Percentiles rank a stretch among this genome's conserved stretches.
These are phyloP conservation scores for Exophiala spinifera DNA, from an alignment of 2,329 filamentous ascomycete genomes.

Conservation along the genomic window DNA sequence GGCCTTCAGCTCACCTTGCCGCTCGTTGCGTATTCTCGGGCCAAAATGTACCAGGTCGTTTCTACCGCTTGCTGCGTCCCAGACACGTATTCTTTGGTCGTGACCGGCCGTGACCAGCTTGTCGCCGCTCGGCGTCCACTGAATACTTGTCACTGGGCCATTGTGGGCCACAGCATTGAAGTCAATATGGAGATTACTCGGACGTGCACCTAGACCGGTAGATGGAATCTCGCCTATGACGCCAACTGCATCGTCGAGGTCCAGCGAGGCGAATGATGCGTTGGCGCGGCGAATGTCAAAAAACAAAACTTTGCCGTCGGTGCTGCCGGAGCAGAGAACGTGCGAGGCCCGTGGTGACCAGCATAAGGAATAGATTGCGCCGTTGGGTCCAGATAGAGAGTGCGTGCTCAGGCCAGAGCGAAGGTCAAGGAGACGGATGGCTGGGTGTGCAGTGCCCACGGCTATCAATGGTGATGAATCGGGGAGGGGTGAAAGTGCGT, in stretches of 20 bases:
- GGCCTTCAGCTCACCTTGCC: conserved; percentile 55
- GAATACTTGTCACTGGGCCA: conserved; percentile 77
- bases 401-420: conserved; percentile 75
- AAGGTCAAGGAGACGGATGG: conserved; percentile 80
- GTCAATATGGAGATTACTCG: conserved; percentile 37
- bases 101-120: conserved; percentile 78
- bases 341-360: conserved; percentile 77
- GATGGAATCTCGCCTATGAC: conserved; percentile 43
- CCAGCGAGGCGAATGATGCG: conserved; percentile 70
- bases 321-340: conserved; percentile 77
- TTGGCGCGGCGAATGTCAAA: conserved; percentile 85
- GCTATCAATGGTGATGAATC: conserved; percentile 75
- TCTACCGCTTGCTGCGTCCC: conserved; percentile 74
- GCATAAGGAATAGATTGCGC: conserved; percentile 64
- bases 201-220: conserved; percentile 16
- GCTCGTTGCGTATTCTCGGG: conserved; percentile 70
- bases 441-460: conserved; percentile 80
- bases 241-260: conserved; percentile 79
- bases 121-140: conserved; percentile 77
- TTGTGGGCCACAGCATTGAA: conserved; percentile 64
- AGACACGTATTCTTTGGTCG: conserved; percentile 80
- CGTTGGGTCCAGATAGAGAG: conserved; percentile 64
- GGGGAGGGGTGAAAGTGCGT: conserved; percentile 66
- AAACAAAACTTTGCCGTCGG: conserved; percentile 76
- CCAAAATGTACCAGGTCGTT: conserved; percentile 90